These are phyloP conservation scores for Aspergillus intermedius DNA, from an alignment of 2,329 filamentous ascomycete species.

Conservation along the genomic window DNA sequence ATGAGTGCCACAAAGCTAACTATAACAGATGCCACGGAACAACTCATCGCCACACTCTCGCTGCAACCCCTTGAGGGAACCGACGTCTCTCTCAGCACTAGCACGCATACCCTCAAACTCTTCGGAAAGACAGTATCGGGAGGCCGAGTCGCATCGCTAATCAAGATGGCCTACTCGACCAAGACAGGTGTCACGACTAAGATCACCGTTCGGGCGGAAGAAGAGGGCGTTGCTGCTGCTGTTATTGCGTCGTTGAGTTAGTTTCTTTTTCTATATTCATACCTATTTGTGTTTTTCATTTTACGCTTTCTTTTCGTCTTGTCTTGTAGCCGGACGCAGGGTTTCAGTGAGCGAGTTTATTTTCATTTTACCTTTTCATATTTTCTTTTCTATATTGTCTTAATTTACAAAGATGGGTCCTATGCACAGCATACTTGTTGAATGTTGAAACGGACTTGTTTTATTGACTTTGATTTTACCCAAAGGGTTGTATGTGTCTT, in stretches of 20 bases:
- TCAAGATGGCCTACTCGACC: slow-evolving; percentile 89
- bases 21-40: slow-evolving; percentile 77
- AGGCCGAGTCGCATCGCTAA: slow-evolving; percentile 76
- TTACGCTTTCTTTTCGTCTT: no score
- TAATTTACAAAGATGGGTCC: slow-evolving; percentile 7
- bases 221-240: slow-evolving; percentile 79
- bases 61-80: slow-evolving; percentile 92
- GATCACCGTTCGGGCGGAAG: slow-evolving; percentile 85
- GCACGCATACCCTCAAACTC: slow-evolving; percentile 89
- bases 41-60: slow-evolving; percentile 77
- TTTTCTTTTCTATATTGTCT: background rate
- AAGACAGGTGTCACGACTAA: slow-evolving; percentile 95
- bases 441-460: slow-evolving; percentile 15
- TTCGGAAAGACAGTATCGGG: slow-evolving; percentile 92
- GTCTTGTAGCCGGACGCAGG: no score
- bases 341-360: slow-evolving; percentile 11
- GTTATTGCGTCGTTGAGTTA: slow-evolving; percentile 80
- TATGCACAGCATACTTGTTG: slow-evolving; percentile 11
- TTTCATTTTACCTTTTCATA: background rate
- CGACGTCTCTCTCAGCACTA: slow-evolving; percentile 79
- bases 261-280: slow-evolving; percentile 23
- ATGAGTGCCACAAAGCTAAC: slow-evolving; percentile 17
- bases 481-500: slow-evolving; percentile 2
- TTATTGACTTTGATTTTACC: slow-evolving; percentile 3
- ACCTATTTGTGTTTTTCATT: slow-evolving; percentile 7